phyloP scores from a whole-genome alignment of 495 filamentous ascomycete species.

The Trichocladium antarcticum region DNA sequence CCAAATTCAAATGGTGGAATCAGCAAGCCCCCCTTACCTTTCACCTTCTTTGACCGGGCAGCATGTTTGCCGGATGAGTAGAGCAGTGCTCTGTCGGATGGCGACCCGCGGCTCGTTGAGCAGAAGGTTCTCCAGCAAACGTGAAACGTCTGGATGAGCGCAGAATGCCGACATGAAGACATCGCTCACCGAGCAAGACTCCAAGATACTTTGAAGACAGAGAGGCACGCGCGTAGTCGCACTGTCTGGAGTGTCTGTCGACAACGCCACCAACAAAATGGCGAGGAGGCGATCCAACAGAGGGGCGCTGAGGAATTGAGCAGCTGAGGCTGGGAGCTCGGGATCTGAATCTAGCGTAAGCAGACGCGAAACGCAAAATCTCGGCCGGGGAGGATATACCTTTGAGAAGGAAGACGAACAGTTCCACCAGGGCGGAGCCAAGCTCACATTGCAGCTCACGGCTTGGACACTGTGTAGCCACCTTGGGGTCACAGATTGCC shows the following conservation, averaged over 20 bases:
- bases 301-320: conserved; percentile 20
- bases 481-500: conserved; percentile 35
- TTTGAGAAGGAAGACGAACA: conserved; percentile 33
- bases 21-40: background rate
- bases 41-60: conserved; percentile 6
- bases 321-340: conserved; percentile 14
- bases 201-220: conserved; percentile 52
- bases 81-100: conserved; percentile 33
- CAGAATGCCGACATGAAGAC: conserved; percentile 50
- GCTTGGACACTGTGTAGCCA: conserved; percentile 30
- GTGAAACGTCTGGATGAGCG: conserved; percentile 20
- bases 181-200: conserved; percentile 50
- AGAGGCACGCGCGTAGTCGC: conserved; percentile 37
- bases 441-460: conserved; percentile 32
- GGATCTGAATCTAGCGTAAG: conserved; percentile 7
- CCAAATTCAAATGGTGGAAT: background rate
- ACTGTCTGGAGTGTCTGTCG: conserved; percentile 18
- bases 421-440: conserved; percentile 33
- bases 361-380: background rate
- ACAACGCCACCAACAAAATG: conserved; percentile 21
- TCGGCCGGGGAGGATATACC: conserved; percentile 22
- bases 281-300: conserved; percentile 30
- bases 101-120: conserved; percentile 31
- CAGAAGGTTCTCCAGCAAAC: conserved; percentile 30
- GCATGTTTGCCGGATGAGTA: conserved; percentile 25